Base-by-base conservation (phyloP, 2,329 filamentous ascomycete species). In the Polytolypa hystricis region DNA sequence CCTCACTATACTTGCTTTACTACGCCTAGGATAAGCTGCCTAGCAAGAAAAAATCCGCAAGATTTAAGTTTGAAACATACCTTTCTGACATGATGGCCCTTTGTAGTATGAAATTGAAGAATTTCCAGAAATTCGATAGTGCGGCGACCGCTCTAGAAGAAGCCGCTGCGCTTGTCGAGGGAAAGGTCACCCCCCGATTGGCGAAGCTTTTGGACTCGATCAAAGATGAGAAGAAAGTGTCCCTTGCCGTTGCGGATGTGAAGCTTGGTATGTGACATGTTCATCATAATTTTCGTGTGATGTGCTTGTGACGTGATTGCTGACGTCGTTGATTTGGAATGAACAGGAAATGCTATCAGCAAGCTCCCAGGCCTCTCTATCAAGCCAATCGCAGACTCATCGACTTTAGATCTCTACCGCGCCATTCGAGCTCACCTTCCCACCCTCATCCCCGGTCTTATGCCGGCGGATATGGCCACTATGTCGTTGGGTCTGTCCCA, bases 211-310 rank as follows among this genome's bases (percentile, higher is more conserved):
- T 98, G 50, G 78, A 93, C 49, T 79, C 81, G 36, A 79, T 96
- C 64, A 95, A 95, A 69, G 82, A 93, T 59, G 91, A 98, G 74
- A 93, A 93, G 71, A 96, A 98, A 69, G 80, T 84, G 28, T 93
- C 87, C 14, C 73, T 98, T 48, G 89, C 86, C 40, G 89, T 98
- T 46, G 85, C 86, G 47, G 91, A 98, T 58, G 80, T 84, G 42
- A 94, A 93, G 66, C 76, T 98, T 47, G 84, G 66, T 69, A 64
- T 31, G 17, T 41, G 15, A 12, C 3, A 11, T 3, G 4, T 12
- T 12, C n/a, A 21, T 15, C 21, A 6, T n/a, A n/a, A n/a, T n/a
- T n/a, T n/a, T n/a, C n/a, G n/a, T n/a, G n/a, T n/a, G n/a, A n/a
- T n/a, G n/a, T n/a, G n/a, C n/a, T n/a, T n/a, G n/a, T n/a, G n/a